phyloP scores from a whole-genome alignment of 768 basidiomycete species.

The Hygrocybe punicea region DNA sequence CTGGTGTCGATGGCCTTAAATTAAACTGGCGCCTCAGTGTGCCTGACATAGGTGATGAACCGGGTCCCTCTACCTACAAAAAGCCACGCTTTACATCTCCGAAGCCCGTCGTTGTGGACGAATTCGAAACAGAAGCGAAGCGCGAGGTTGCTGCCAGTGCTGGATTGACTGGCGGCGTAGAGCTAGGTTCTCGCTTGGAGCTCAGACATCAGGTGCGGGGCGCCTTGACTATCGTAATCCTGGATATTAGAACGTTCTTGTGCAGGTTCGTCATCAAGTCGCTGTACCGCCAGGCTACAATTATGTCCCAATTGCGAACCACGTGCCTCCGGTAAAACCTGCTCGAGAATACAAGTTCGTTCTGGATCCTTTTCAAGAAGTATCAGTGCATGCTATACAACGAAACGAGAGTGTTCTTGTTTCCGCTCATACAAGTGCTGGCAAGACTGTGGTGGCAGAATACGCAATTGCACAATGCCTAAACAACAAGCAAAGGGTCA shows the following conservation, averaged over 20 bases:
- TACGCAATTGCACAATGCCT: conserved; percentile 98
- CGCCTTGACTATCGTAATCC: not conserved
- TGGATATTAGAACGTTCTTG: not conserved
- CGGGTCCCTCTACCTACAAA: conserved; percentile 49
- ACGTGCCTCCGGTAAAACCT: conserved; percentile 87
- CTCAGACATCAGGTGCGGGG: conserved; percentile 71
- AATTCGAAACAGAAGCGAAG: conserved; percentile 91
- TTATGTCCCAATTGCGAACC: conserved; percentile 86
- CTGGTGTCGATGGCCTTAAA: not conserved
- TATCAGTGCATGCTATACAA: conserved; percentile 93
- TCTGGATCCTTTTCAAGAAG: conserved; percentile 94
- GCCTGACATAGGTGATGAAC: not conserved
- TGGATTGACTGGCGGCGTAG: conserved; percentile 74
- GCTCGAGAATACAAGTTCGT: conserved; percentile 93
- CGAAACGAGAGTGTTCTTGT: conserved; percentile 97
- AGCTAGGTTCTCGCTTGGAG: conserved; percentile 67
- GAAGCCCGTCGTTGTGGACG: conserved; percentile 80
- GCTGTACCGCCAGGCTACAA: conserved; percentile 90
- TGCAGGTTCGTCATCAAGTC: conserved; percentile 90
- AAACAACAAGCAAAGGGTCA: conserved; percentile 90
- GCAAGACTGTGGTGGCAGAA: conserved; percentile 99
- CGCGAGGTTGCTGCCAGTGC: conserved; percentile 87
- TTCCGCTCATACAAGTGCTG: conserved; percentile 97
- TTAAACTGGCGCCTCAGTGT: not conserved
- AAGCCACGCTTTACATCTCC: conserved; percentile 59